These are phyloP conservation scores for Xylaria acuta DNA, from an alignment of 495 filamentous ascomycete species.

Conservation along the genomic window DNA sequence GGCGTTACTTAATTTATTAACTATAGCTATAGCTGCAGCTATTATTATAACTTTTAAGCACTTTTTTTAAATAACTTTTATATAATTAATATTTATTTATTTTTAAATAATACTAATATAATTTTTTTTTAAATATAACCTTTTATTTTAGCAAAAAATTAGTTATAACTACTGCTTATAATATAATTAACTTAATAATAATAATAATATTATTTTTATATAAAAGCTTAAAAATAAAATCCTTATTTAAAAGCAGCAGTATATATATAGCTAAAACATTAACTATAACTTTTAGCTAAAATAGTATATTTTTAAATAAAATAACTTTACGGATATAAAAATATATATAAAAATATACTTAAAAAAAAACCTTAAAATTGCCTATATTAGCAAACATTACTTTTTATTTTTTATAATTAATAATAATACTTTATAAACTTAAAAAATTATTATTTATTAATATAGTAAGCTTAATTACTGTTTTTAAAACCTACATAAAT, in stretches of 20 bases:
- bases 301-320: background rate
- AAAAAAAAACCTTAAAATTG: background rate
- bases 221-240: background rate
- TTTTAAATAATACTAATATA: too few relatives aligned
- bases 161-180: background rate
- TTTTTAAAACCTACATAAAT: too few relatives aligned
- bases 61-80: too few relatives aligned
- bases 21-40: too few relatives aligned
- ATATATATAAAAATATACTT: background rate
- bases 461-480: too few relatives aligned
- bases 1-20: too few relatives aligned
- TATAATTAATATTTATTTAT: too few relatives aligned
- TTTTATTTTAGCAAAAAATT: background rate
- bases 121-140: background rate
- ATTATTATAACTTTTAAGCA: too few relatives aligned
- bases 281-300: background rate
- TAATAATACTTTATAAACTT: too few relatives aligned
- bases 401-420: too few relatives aligned
- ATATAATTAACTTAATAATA: background rate
- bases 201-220: background rate
- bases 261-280: background rate
- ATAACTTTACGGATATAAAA: background rate
- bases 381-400: background rate
- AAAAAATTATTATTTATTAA: too few relatives aligned
- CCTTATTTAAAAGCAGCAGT: background rate